Base-by-base conservation (phyloP, 257 asterid species). In the Solanum paucissectum region DNA sequence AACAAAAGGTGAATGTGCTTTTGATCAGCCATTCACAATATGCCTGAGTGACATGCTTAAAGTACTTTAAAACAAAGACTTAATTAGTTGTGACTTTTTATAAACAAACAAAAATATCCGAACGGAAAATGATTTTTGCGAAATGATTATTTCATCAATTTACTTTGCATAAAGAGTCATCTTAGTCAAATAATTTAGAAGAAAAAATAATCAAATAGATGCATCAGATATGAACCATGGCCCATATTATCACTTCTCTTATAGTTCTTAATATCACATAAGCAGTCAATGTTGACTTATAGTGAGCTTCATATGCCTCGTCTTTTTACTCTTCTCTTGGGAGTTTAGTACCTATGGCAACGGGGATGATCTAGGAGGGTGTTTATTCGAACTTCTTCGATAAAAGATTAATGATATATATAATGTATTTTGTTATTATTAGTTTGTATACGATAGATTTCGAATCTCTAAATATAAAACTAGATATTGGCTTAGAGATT, bases 11-110 rank as follows among this genome's bases (percentile, higher is more conserved):
- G 21, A 49, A 82, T 36, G 44, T 82, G 12, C 86, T 82, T 81
- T 82, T 82, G n/a, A 82, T 16, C 40, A 82, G 69, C 69, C 86
- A 82, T 49, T 82, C 86, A 6, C 40, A 46, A 49, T 32, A 49
- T 82, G 44, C 42, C 6, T 5, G 55, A 49, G 69, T 49, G 85
- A 49, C 44, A 49, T 49, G 18, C 69, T 29, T 82, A 82, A 49
- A 49, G 18, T 49, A 49, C 7, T 81, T 44, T 46, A 81, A 46
- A 81, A 16, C 68, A 46, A 29, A 49, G 18, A 9, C 44, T 46
- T 82, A 49, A 82, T 18, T 72, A 34, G 69, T 29, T n/a, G 34
- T 7, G 37, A 40, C 60, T 77, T 40, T 38, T 38, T 1, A 40
- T 77, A 12, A 13, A 77, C 55, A 76, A 40, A 40, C 11, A 40